phyloP scores from a whole-genome alignment of 768 basidiomycete species.

The Crassisporium funariophilum region DNA sequence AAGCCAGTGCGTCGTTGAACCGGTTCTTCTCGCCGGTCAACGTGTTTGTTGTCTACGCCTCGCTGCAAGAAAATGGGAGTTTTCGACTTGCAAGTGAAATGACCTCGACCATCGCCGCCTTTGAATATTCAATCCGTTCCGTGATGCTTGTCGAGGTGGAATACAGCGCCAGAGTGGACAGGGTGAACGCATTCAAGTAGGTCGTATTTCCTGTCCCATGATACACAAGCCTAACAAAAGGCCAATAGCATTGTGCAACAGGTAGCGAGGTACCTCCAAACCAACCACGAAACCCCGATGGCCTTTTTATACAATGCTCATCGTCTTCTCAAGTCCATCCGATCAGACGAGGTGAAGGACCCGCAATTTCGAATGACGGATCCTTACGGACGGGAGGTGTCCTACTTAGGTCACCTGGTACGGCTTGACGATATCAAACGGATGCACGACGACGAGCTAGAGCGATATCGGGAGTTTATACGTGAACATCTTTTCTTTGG shows the following conservation, averaged over 20 bases:
- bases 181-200: constrained; percentile 1
- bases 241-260: background rate
- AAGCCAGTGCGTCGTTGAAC: background rate
- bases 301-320: constrained; percentile 7
- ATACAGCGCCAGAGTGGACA: background rate
- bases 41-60: constrained; percentile 3
- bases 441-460: constrained; percentile 4
- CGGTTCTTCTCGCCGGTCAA: constrained; percentile 13
- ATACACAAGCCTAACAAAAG: background rate
- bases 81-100: constrained; percentile 1
- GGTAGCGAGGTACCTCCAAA: too few relatives aligned
- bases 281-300: constrained; percentile 12
- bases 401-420: constrained; percentile 5
- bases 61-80: background rate
- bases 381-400: background rate
- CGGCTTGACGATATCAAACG: constrained; percentile 4
- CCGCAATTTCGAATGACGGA: constrained; percentile 2
- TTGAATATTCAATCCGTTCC: constrained; percentile 8
- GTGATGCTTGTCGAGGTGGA: background rate
- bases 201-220: background rate
- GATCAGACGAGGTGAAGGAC: constrained; percentile 6
- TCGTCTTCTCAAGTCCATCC: constrained; percentile 2
- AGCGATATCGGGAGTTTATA: background rate
- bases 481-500: constrained; percentile 4
- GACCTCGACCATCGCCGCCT: constrained; percentile 3